phyloP scores from a whole-genome alignment of 1,139 yeast species.

The Geotrichum australiense region DNA sequence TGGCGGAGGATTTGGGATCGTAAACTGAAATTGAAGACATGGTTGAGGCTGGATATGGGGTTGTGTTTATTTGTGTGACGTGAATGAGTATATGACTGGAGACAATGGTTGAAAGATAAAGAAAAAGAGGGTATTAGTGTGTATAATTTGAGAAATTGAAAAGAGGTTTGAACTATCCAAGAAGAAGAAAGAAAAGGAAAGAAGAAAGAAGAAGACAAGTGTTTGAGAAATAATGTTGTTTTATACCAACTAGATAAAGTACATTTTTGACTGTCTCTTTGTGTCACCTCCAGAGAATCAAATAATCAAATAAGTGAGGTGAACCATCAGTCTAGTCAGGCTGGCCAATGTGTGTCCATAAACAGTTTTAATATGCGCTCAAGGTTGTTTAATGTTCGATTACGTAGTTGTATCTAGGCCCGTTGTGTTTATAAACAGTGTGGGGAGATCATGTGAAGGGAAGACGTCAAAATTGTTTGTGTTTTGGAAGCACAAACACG shows the following conservation, averaged over 20 bases:
- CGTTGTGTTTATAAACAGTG: not conserved
- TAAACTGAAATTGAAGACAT: not conserved
- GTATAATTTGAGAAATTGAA: not conserved
- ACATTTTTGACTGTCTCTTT: too few species aligned
- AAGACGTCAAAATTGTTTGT: too few species aligned
- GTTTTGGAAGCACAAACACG: too few species aligned
- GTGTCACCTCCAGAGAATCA: too few species aligned
- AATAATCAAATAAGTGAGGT: too few species aligned
- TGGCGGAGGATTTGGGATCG: not conserved
- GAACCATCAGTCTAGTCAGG: too few species aligned
- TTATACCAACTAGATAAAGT: too few species aligned
- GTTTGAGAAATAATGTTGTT: not conserved
- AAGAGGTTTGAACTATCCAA: not conserved
- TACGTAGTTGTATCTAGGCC: not conserved
- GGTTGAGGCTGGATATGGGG: not conserved
- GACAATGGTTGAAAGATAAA: too few species aligned
- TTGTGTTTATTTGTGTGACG: not conserved
- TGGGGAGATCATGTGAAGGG: too few species aligned
- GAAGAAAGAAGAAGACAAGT: not conserved
- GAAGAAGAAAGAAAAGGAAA: not conserved
- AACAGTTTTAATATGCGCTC: slow-evolving; percentile 1
- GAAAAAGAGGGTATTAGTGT: not conserved
- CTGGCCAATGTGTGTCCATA: too few species aligned
- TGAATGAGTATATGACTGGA: not conserved
- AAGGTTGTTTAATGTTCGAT: not conserved